phyloP scores from a whole-genome alignment of 192 early-diverging fungal genomes.

The Haplosporangium gracile region DNA sequence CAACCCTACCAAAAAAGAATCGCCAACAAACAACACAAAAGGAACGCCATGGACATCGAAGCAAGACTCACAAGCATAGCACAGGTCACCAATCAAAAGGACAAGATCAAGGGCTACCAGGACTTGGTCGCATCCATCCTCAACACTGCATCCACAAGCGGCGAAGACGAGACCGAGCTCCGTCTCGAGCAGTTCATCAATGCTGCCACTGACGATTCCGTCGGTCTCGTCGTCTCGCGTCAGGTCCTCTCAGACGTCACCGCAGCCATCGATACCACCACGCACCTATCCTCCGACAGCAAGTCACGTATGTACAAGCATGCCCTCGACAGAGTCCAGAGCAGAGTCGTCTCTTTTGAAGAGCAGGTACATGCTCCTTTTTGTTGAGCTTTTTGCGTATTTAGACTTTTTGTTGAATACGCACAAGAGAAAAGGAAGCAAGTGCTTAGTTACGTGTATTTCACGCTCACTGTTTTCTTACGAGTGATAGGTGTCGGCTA shows the following conservation, averaged over 20 bases:
- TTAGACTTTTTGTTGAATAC: background rate
- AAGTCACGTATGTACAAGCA: slow-evolving; percentile 75
- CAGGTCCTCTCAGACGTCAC: slow-evolving; percentile 83
- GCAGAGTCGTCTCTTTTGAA: slow-evolving; percentile 86
- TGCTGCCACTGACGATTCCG: slow-evolving; percentile 72
- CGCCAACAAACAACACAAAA: background rate
- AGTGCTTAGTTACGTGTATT: background rate
- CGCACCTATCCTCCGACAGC: slow-evolving; percentile 45
- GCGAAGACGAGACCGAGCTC: slow-evolving; percentile 9
- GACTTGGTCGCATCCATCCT: slow-evolving; percentile 47
- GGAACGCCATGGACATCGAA: slow-evolving; percentile 27
- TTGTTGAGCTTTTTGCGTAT: background rate
- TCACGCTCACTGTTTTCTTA: background rate
- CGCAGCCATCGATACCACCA: slow-evolving; percentile 64
- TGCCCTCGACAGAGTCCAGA: slow-evolving; percentile 76
- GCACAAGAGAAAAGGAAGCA: background rate
- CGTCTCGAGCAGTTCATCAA: slow-evolving; percentile 61
- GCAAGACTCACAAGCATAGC: slow-evolving; percentile 30
- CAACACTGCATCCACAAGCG: background rate
- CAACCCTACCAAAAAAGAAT: background rate
- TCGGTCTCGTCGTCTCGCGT: slow-evolving; percentile 82
- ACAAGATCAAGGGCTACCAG: slow-evolving; percentile 58
- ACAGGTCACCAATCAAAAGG: slow-evolving; percentile 53
- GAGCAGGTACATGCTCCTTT: slow-evolving; percentile 69
- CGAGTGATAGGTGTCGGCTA: slow-evolving; percentile 69